A percentile compares a stretch with the other conserved stretches of the same genome.
Conservation (phyloP, 2,329 filamentous ascomycete genomes). For the Monilinia aucupariae region DNA sequence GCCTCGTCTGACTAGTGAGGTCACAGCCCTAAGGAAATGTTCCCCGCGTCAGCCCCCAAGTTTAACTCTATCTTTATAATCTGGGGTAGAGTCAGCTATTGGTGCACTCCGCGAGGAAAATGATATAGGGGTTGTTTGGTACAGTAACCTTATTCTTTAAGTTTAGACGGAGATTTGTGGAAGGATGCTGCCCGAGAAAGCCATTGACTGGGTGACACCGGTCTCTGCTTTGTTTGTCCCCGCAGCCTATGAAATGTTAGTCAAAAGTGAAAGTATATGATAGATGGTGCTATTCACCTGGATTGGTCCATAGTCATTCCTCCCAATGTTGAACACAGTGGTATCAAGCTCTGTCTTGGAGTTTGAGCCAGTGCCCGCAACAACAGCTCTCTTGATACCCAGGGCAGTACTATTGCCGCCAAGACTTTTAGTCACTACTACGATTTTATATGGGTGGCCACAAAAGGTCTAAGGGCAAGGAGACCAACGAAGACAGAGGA, state of each 20-base stretch:
- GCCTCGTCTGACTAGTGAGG: neutral
- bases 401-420: slow-evolving; percentile 42
- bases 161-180: too few relatives aligned
- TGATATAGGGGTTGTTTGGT: neutral
- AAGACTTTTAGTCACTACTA: slow-evolving; percentile 33
- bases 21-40: neutral
- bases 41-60: neutral
- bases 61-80: slow-evolving; percentile 1
- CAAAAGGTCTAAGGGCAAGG: slow-evolving; percentile 49
- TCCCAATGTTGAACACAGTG: slow-evolving; percentile 38
- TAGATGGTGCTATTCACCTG: neutral
- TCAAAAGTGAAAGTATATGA: slow-evolving; percentile 31
- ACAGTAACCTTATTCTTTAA: too few relatives aligned
- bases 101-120: neutral
- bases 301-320: slow-evolving; percentile 23
- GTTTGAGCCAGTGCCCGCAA: slow-evolving; percentile 41
- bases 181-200: slow-evolving; percentile 37
- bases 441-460: slow-evolving; percentile 47
- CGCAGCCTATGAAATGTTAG: slow-evolving; percentile 31
- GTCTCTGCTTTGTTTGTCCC: slow-evolving; percentile 33
- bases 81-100: slow-evolving; percentile 7
- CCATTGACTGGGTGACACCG: slow-evolving; percentile 36
- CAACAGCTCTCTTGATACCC: slow-evolving; percentile 39
- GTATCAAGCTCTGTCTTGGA: slow-evolving; percentile 42
- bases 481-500: slow-evolving; percentile 25